phyloP scores from a whole-genome alignment of 108 stramenopile genomes.

The Skeletonema menzelii region DNA sequence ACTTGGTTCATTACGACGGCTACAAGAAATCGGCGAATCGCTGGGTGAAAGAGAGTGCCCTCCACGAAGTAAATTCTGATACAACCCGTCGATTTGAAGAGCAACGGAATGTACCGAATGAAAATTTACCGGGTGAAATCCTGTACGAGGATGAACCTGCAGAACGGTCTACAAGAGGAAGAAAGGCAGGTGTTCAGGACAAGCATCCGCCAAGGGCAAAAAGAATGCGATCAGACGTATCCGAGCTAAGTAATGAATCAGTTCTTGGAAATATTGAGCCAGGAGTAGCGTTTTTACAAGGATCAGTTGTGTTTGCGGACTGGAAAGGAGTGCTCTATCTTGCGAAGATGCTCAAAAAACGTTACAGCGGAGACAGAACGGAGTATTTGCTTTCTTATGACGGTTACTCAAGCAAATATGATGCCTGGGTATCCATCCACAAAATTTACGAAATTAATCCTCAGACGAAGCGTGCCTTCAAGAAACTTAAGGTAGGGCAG shows the following conservation, averaged over 20 bases:
- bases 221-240: conserved; percentile 27
- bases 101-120: conserved; percentile 19
- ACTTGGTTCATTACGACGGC: conserved; percentile 53
- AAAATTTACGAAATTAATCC: conserved; percentile 54
- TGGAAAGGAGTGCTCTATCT: conserved; percentile 41
- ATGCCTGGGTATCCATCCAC: conserved; percentile 51
- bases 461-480: conserved; percentile 46
- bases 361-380: conserved; percentile 37
- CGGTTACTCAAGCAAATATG: conserved; percentile 38
- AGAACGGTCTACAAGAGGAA: conserved; percentile 1
- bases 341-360: conserved; percentile 54
- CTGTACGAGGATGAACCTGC: neutral
- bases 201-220: neutral
- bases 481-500: conserved; percentile 21
- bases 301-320: conserved; percentile 49
- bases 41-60: conserved; percentile 49
- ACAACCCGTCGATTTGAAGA: conserved; percentile 41
- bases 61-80: conserved; percentile 38
- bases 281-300: conserved; percentile 51
- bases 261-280: conserved; percentile 30
- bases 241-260: conserved; percentile 13
- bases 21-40: conserved; percentile 50
- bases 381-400: conserved; percentile 48
- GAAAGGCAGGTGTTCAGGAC: neutral
- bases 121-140: neutral